These are phyloP conservation scores for Pugionium cornutum DNA, from an alignment of 345 rosid species.

Conservation along the genomic window DNA sequence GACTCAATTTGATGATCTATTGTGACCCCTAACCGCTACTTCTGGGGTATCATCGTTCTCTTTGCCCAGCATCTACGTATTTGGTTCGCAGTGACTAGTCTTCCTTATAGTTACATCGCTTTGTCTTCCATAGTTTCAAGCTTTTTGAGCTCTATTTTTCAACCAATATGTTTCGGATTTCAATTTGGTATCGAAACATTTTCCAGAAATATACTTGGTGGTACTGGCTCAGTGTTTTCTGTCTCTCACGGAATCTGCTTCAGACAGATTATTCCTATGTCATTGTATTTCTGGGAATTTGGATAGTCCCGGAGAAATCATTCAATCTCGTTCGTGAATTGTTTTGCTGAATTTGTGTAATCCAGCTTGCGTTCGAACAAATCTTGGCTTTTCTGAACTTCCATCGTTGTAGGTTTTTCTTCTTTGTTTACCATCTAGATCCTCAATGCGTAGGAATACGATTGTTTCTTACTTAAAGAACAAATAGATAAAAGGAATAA, in stretches of 20 bases:
- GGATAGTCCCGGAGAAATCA: neutral
- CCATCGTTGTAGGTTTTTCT: neutral
- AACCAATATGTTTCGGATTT: neutral
- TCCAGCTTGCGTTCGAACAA: neutral
- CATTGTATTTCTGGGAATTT: neutral
- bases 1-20: neutral
- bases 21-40: neutral
- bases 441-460: neutral
- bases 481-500: neutral
- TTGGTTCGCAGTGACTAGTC: constrained; percentile 22
- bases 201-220: neutral
- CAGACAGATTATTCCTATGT: neutral
- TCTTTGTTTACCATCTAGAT: neutral
- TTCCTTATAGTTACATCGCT: constrained; percentile 1
- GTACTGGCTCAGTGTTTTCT: neutral
- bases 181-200: neutral
- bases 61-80: constrained; percentile 7
- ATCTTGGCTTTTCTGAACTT: neutral
- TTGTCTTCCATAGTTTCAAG: constrained; percentile 2
- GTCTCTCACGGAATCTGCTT: too few species aligned
- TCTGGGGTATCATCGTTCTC: constrained; percentile 25
- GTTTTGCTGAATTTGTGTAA: neutral
- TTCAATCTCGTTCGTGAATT: neutral
- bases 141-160: constrained; percentile 22
- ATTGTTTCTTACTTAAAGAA: constrained; percentile 1